Conservation (phyloP, 768 basidiomycete genomes). For the Boletus eberwhitei region DNA sequence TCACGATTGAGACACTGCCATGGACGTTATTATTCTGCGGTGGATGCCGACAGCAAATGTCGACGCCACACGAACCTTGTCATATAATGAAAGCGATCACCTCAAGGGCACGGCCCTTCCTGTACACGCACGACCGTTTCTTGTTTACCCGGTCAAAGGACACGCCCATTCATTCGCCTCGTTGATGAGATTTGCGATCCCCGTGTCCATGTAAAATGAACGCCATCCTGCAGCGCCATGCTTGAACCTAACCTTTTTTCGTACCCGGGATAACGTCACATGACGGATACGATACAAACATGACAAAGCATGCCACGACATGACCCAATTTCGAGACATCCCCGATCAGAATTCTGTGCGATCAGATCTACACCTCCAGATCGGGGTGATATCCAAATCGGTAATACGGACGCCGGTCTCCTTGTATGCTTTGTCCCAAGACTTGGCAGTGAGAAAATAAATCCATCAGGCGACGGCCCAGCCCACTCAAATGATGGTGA, state of each 20-base stretch:
- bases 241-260: conserved; percentile 27
- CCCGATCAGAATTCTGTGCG: conserved; percentile 36
- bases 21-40: conserved; percentile 13
- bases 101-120: conserved; percentile 15
- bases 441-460: conserved; percentile 13
- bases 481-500: conserved; percentile 6
- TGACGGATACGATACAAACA: conserved; percentile 18
- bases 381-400: conserved; percentile 16
- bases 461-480: conserved; percentile 7
- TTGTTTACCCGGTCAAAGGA: conserved; percentile 8
- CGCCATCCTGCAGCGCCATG: conserved; percentile 9
- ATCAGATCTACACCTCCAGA: conserved; percentile 29
- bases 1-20: conserved; percentile 14
- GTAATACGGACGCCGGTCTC: conserved; percentile 18
- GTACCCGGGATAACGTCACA: conserved; percentile 24
- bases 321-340: conserved; percentile 14
- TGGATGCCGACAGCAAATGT: conserved; percentile 18
- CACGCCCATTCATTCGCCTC: background rate
- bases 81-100: conserved; percentile 18
- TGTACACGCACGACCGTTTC: conserved; percentile 2
- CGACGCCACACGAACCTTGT: conserved; percentile 30
- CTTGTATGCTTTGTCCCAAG: conserved; percentile 3
- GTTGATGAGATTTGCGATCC: conserved; percentile 2
- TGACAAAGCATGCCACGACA: conserved; percentile 15
- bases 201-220: conserved; percentile 16